phyloP scores from a whole-genome alignment of 2,329 filamentous ascomycete species.

The Aureobasidium namibiae region DNA sequence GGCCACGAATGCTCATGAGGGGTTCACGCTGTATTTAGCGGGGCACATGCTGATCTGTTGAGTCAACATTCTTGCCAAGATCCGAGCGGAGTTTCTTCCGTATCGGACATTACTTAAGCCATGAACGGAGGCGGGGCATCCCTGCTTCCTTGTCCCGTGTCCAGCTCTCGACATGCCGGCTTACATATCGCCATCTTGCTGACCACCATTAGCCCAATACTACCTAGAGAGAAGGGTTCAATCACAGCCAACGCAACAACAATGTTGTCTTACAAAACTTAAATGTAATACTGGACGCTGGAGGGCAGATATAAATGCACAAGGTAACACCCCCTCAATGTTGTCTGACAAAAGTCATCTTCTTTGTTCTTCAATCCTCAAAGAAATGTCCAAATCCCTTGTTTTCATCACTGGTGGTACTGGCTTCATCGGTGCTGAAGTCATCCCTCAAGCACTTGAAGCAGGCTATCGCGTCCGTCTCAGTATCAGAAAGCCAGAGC shows the following conservation, averaged over 20 bases:
- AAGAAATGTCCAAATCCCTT: not conserved
- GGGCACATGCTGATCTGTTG: not conserved
- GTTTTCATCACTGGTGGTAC: conserved; percentile 22
- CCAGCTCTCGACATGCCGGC: not conserved
- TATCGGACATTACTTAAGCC: not conserved
- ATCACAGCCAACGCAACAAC: not conserved
- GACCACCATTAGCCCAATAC: not conserved
- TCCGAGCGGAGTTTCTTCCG: not conserved
- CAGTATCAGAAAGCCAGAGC: conserved; percentile 15
- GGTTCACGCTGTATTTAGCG: not conserved
- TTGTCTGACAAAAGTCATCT: not conserved
- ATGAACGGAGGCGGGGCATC: not conserved
- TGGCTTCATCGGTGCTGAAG: conserved; percentile 24
- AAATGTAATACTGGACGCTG: not conserved
- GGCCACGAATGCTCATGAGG: not conserved
- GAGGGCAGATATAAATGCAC: not conserved
- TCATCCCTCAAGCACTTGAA: conserved; percentile 17
- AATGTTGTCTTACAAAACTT: not conserved
- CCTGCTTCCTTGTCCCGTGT: not conserved
- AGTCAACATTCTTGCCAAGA: not conserved
- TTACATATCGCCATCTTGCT: not conserved
- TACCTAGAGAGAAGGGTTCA: not conserved
- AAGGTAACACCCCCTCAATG: too few relatives aligned
- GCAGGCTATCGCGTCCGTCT: conserved; percentile 18
- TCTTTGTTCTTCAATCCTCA: too few relatives aligned